Base-by-base conservation (phyloP, 768 basidiomycete species). In the Daedalea quercina region DNA sequence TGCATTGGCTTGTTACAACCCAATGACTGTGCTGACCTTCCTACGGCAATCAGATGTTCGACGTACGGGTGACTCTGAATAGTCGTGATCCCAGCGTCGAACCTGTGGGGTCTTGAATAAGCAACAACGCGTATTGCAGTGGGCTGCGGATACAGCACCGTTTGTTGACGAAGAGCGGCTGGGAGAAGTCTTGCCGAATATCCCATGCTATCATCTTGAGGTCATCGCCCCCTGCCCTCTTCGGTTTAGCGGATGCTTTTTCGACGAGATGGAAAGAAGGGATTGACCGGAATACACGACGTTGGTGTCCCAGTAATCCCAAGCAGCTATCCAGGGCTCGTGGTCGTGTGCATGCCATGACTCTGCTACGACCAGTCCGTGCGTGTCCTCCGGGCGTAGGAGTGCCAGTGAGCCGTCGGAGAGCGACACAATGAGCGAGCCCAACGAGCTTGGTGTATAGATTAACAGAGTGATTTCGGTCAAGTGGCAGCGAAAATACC, bases 261-360 rank as follows among this genome's bases (percentile, higher is more conserved):
- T 15, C 20, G 19, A 31, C 52, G 22, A 25, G 3, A 15, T 31
- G 28, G 28, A 33, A 25, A 48, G 9, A 22, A 24, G 19, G 31
- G 42, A 58, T 70, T 45, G 44, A 89, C 94, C 94, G 11, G 92
- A 92, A 70, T 90, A 97, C 3, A 96, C 73, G 33, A 90, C 67
- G 60, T 83, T 81, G 1, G 75, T 71, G 54, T 94, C 72, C 89
- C 92, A 95, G 57, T 87, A 84, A 61, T 97, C 80, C 85, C 92
- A 98, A 1, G 88, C 83, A 1, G 87, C 83, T 46, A 92, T 81
- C 96, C 96, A 99, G 0, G 94, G 88, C 64, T 99, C 96, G 61
- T 84, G 83, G 53, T 94, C 90, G 60, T 98, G 96, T 1, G 90
- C 94, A 53, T 81, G 73, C 94, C 94, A 98, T 1, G 74, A 75